Conservation (phyloP, 2,329 filamentous ascomycete species). For the Byssothecium circinans region DNA sequence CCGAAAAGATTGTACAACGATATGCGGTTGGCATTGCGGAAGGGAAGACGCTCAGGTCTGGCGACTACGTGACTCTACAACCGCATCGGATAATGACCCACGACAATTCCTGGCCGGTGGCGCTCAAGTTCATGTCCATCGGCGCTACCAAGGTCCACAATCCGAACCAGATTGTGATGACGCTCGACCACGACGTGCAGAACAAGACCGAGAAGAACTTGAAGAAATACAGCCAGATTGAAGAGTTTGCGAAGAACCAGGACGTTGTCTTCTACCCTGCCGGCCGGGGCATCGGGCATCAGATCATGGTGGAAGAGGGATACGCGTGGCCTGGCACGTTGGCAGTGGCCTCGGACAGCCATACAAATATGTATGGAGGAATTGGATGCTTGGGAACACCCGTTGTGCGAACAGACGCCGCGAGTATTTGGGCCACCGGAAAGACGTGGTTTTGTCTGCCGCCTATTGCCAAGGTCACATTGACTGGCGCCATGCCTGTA, state of each 20-base stretch:
- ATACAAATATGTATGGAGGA: constrained; percentile 83
- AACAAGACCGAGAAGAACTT: constrained; percentile 78
- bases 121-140: constrained; percentile 79
- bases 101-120: constrained; percentile 78
- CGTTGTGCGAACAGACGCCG: constrained; percentile 84
- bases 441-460: constrained; percentile 89
- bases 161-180: constrained; percentile 75
- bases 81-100: constrained; percentile 82
- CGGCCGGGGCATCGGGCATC: constrained; percentile 82
- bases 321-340: constrained; percentile 85
- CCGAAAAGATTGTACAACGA: constrained; percentile 88
- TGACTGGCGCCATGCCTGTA: constrained; percentile 72
- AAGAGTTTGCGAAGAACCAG: constrained; percentile 77
- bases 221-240: constrained; percentile 79
- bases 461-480: constrained; percentile 75
- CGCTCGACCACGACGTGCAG: constrained; percentile 86
- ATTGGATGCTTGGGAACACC: constrained; percentile 76
- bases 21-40: constrained; percentile 74
- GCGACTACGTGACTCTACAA: constrained; percentile 80
- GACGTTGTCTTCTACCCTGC: constrained; percentile 77
- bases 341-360: constrained; percentile 75
- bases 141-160: constrained; percentile 74
- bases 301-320: constrained; percentile 86
- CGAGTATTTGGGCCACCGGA: constrained; percentile 80
- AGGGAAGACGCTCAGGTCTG: constrained; percentile 73